Evolutionary conservation across 2,329 filamentous ascomycete species (phyloP).

Genomic region (Harringtonia aguacate): DNA sequence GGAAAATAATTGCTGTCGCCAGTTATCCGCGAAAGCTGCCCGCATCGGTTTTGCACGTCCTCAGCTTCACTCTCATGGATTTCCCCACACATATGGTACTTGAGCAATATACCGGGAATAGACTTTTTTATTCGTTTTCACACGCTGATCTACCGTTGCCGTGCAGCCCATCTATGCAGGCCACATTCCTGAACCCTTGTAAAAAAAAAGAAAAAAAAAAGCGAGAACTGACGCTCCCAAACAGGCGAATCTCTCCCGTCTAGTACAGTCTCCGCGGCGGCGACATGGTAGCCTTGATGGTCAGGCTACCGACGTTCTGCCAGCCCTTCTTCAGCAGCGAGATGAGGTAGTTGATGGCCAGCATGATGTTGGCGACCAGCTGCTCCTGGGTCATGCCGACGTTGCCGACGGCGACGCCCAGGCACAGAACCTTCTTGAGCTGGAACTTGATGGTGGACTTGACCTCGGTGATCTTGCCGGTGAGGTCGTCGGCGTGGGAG

Average conservation of each 20-base stretch:
- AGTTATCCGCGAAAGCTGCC: too few species aligned
- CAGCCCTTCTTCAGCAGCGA: constrained; percentile 99
- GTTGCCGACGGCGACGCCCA: constrained; percentile 98
- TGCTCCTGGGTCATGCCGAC: constrained; percentile 96
- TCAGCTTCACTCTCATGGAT: too few species aligned
- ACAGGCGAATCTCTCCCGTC: constrained; percentile 9
- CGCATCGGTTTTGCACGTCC: too few species aligned
- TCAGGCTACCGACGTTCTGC: constrained; percentile 99
- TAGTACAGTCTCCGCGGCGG: constrained; percentile 98
- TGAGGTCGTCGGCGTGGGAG: constrained; percentile 91
- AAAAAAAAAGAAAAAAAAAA: too few species aligned
- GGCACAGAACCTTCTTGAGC: constrained; percentile 99
- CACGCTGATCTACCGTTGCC: too few species aligned
- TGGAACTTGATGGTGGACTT: constrained; percentile 99
- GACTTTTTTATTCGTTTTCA: too few species aligned
- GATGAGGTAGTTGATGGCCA: constrained; percentile 99
- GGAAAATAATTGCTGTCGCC: too few species aligned
- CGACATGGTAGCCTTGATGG: constrained; percentile 99
- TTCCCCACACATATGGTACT: too few species aligned
- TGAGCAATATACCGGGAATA: too few species aligned
- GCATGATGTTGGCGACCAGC: constrained; percentile 97
- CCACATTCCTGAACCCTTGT: too few species aligned
- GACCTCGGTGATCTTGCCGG: constrained; percentile 95
- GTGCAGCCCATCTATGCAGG: too few species aligned
- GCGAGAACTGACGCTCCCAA: too few species aligned